Conservation (phyloP, 1,284 basidiomycete genomes). For the Malassezia restricta region DNA sequence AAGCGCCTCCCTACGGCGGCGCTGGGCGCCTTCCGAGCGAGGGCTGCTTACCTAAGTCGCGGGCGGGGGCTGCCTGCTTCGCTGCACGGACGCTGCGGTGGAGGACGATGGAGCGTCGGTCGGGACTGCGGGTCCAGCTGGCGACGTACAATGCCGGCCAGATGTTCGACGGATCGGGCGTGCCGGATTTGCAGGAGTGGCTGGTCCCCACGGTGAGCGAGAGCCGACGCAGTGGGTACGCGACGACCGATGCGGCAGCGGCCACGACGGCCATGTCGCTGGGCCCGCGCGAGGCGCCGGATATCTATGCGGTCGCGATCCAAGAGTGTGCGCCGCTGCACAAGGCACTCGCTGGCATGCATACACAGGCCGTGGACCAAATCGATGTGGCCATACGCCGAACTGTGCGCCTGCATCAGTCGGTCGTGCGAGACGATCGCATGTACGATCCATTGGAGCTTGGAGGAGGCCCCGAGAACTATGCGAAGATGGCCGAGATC, state of each 20-base stretch:
- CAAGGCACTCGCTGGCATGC: slow-evolving; percentile 32
- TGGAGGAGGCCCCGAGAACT: slow-evolving; percentile 41
- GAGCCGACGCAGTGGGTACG: slow-evolving; percentile 22
- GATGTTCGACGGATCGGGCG: slow-evolving; percentile 52
- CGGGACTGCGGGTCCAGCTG: slow-evolving; percentile 56
- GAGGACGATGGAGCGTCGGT: neutral
- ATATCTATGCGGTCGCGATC: slow-evolving; percentile 76
- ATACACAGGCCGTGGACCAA: slow-evolving; percentile 49
- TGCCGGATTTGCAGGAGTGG: slow-evolving; percentile 41
- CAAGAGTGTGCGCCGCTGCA: slow-evolving; percentile 72
- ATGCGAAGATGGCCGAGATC: slow-evolving; percentile 28
- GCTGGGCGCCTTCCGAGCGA: neutral
- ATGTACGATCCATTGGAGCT: slow-evolving; percentile 34
- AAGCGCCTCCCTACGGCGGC: neutral
- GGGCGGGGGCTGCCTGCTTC: too few relatives aligned
- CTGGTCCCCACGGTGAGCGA: slow-evolving; percentile 35
- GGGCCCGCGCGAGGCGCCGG: slow-evolving; percentile 46
- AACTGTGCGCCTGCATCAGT: slow-evolving; percentile 40
- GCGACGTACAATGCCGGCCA: slow-evolving; percentile 75
- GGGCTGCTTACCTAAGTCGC: too few relatives aligned
- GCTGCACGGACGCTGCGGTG: too few relatives aligned
- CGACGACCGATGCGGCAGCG: slow-evolving; percentile 14
- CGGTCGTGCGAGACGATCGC: slow-evolving; percentile 30
- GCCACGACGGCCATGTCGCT: slow-evolving; percentile 13
- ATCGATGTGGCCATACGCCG: slow-evolving; percentile 53